Evolutionary conservation across 352 stramenopile species (phyloP), one percentile per base, ranked within the genome.

Genomic region (Phytophthora agathidicida): DNA sequence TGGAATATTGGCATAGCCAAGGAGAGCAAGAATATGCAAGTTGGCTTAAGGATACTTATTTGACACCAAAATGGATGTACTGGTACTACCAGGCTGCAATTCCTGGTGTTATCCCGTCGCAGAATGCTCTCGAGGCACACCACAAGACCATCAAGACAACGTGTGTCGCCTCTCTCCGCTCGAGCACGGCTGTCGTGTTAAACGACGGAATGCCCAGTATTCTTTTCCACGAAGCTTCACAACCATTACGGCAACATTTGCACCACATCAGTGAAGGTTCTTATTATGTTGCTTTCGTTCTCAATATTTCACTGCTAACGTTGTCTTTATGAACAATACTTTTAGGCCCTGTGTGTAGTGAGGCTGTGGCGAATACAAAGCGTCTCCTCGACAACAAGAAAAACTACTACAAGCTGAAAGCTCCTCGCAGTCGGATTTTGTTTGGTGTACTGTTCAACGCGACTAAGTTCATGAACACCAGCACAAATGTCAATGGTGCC

Each of bases 321-420:
- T n/a, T n/a, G n/a, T n/a, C n/a, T n/a, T n/a, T n/a, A n/a, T 27
- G 5, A 37, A 14, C 17, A 7, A 11, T 24, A 24, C 1, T 24
- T 5, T 24, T 38, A 59, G 50, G 30, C 16, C 38, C 30, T 11
- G 17, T 59, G 13, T 37, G 17, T 7, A 59, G 39, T 11, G 31
- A 44, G 16, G 30, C 19, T 13, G 50, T 46, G 0, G 28, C 7
- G 2, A 32, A 26, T 36, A n/a, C 38, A 0, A 22, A 59, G 9
- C 7, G 6, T 11, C 32, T 59, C 11, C 36, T 59, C 7, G 13
- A 47, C 27, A 33, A 63, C 22, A 63, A 63, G 22, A 41, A 31
- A 32, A 46, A 56, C 38, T 45, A 51, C 35, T 63, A 63, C 44
- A 7, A 6, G 3, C 2, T 63, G 3, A 63, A 63, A 41, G 31